A percentile compares a stretch with the other conserved stretches of the same genome.
phyloP scores from a whole-genome alignment of 2,329 filamentous ascomycete species.

The Scleromitrula shiraiana region DNA sequence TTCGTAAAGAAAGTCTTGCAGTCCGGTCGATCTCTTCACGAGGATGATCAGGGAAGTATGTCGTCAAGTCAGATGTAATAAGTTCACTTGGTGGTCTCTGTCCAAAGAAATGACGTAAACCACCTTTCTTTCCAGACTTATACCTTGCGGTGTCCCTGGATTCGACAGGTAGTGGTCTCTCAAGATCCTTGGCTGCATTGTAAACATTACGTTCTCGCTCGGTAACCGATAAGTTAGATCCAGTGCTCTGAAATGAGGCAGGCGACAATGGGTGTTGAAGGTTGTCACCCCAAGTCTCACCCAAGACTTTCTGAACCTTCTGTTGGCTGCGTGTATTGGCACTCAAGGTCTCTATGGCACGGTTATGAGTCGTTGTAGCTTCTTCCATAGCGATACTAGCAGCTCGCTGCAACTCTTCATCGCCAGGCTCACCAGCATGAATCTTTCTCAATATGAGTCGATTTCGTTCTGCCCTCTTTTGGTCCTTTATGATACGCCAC shows the following conservation, averaged over 20 bases:
- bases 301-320: constrained; percentile 83
- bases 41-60: constrained; percentile 94
- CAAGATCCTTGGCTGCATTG: constrained; percentile 49
- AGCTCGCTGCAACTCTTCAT: constrained; percentile 77
- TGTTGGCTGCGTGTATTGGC: constrained; percentile 75
- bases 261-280: constrained; percentile 83
- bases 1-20: constrained; percentile 81
- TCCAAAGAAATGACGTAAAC: constrained; percentile 78
- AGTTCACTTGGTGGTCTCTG: constrained; percentile 91
- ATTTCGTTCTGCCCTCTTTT: constrained; percentile 76
- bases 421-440: constrained; percentile 82
- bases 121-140: constrained; percentile 41
- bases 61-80: constrained; percentile 91
- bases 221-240: constrained; percentile 30
- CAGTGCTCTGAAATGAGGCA: constrained; percentile 49
- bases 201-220: constrained; percentile 62
- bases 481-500: constrained; percentile 83
- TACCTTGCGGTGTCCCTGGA: constrained; percentile 29
- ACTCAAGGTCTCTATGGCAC: constrained; percentile 49
- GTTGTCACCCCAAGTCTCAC: constrained; percentile 74
- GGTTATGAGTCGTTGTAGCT: constrained; percentile 62
- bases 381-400: constrained; percentile 87
- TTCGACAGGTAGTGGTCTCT: constrained; percentile 41
- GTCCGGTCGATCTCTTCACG: constrained; percentile 94
- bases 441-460: constrained; percentile 86